These are phyloP conservation scores for Boletus coccyginus DNA, from an alignment of 768 basidiomycete genomes.

Conservation along the genomic window DNA sequence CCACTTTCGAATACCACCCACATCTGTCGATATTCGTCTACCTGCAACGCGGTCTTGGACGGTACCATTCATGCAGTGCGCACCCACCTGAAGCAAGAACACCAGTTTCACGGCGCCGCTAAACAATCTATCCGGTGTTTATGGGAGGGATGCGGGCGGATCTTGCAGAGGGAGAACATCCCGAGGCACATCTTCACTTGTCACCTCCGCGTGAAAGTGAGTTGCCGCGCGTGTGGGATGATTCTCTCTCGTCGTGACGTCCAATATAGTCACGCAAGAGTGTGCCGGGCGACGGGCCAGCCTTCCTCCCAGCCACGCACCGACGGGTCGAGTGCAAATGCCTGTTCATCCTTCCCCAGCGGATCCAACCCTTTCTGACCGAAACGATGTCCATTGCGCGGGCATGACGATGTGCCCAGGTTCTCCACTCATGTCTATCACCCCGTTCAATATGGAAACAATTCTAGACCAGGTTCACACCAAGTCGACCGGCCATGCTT, in stretches of 20 bases:
- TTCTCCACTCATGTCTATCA: neutral
- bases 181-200: constrained; percentile 15
- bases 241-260: constrained; percentile 21
- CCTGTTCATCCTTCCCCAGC: neutral
- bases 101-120: neutral
- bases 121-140: constrained; percentile 1
- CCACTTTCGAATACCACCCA: neutral
- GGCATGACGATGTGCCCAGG: neutral
- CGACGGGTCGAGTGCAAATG: neutral
- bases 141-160: constrained; percentile 8
- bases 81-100: neutral
- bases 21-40: neutral
- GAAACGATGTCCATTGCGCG: neutral
- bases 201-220: constrained; percentile 15
- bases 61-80: neutral
- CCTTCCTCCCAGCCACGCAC: neutral
- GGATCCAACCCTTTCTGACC: neutral
- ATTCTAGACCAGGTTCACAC: neutral
- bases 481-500: neutral
- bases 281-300: constrained; percentile 3
- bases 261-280: constrained; percentile 11
- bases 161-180: constrained; percentile 15
- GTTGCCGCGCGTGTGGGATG: constrained; percentile 10
- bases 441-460: no score
- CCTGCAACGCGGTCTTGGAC: neutral